Percentiles rank a stretch among this genome's conserved stretches.
Evolutionary conservation across 1,284 basidiomycete genomes (phyloP).

Genomic region (Apiotrichum gracile): DNA sequence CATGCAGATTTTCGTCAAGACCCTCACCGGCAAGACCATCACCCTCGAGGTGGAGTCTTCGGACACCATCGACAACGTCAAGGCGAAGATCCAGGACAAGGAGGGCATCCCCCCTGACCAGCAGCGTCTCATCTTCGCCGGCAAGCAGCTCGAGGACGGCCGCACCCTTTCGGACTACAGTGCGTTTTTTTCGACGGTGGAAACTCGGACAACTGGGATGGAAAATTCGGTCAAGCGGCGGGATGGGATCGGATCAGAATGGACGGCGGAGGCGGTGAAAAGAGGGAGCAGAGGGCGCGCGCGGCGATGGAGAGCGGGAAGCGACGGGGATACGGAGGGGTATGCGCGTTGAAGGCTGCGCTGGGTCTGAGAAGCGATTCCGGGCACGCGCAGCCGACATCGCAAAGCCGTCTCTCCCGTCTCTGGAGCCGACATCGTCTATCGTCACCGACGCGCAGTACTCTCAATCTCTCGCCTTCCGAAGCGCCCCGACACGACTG

Average conservation of each 20-base stretch:
- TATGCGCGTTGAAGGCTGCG: no score
- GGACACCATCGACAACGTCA: slow-evolving; percentile 60
- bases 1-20: slow-evolving; percentile 10
- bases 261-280: background rate
- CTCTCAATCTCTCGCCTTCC: no score
- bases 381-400: no score
- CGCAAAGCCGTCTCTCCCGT: no score
- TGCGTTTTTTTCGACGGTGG: slow-evolving; percentile 22
- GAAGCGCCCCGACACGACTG: no score
- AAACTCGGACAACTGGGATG: background rate
- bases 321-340: no score
- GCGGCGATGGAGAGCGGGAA: background rate
- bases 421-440: no score
- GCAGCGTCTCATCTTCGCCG: slow-evolving; percentile 89
- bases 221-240: background rate
- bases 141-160: slow-evolving; percentile 95
- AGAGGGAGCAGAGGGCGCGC: background rate
- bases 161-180: slow-evolving; percentile 89
- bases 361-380: no score
- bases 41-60: slow-evolving; percentile 56
- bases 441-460: no score
- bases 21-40: slow-evolving; percentile 56
- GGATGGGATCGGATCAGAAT: background rate
- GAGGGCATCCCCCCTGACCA: slow-evolving; percentile 83
- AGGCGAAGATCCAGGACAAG: slow-evolving; percentile 57